These are phyloP conservation scores for Cnidoscolus chayamansa DNA, from an alignment of 441 rosid species.

Conservation along the genomic window DNA sequence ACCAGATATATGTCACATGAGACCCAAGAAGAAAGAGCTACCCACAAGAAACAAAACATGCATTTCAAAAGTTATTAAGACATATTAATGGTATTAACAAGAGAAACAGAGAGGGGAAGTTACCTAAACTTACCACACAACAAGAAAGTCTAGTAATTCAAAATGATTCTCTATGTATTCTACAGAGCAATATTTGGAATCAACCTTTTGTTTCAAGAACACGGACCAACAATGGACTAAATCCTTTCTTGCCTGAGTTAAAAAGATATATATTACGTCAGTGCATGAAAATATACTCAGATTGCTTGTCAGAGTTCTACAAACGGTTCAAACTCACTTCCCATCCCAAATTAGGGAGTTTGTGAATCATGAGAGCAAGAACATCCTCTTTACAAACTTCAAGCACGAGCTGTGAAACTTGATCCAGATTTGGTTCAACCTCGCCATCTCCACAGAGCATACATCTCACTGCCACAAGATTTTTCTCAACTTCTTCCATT, in stretches of 20 bases:
- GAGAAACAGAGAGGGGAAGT: slow-evolving; percentile 1
- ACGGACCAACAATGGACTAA: slow-evolving; percentile 86
- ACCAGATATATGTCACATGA: not conserved
- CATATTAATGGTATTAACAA: slow-evolving; percentile 4
- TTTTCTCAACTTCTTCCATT: slow-evolving; percentile 91
- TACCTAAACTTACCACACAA: slow-evolving; percentile 48
- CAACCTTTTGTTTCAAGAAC: slow-evolving; percentile 75
- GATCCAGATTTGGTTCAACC: slow-evolving; percentile 74
- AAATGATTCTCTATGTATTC: slow-evolving; percentile 72
- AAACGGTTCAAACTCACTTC: slow-evolving; percentile 53
- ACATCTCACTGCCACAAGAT: slow-evolving; percentile 59
- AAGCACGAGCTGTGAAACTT: slow-evolving; percentile 61
- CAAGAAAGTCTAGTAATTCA: slow-evolving; percentile 84
- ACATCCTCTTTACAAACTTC: slow-evolving; percentile 92
- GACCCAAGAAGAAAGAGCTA: slow-evolving; percentile 11
- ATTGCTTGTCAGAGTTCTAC: slow-evolving; percentile 18
- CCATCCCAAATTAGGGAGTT: slow-evolving; percentile 84
- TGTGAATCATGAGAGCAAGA: slow-evolving; percentile 64
- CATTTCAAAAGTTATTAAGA: slow-evolving; percentile 3
- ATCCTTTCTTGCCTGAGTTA: slow-evolving; percentile 78
- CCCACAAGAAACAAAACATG: not conserved
- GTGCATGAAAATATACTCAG: not conserved
- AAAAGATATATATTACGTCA: slow-evolving; percentile 2
- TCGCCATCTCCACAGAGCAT: slow-evolving; percentile 90
- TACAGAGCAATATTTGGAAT: slow-evolving; percentile 54